Base-by-base conservation (phyloP, 2,329 filamentous ascomycete species). In the Fusarium decemcellulare region DNA sequence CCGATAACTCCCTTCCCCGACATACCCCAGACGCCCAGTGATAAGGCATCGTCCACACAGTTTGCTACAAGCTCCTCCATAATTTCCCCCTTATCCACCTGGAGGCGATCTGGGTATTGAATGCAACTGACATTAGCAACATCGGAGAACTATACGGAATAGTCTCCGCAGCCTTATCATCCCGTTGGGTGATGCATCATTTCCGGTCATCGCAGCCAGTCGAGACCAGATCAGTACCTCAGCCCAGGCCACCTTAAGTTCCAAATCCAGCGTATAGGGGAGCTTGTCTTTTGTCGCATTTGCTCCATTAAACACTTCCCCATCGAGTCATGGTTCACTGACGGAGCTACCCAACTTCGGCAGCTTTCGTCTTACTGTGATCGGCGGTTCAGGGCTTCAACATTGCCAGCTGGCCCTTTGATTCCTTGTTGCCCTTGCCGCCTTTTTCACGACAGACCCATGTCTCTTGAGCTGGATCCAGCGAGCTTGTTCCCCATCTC, bases 51-150 rank as follows among this genome's bases (percentile, higher is more conserved):
- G 47, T 54, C 50, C 48, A 34, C 55, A 57, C 23, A 37, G 53
- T 56, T 47, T 52, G 34, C 54, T 58, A 46, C 48, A 50, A 47
- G 53, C 64, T 52, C 67, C 63, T 67, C 57, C 62, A 61, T 71
- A 65, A 71, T 73, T 67, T 73, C 68, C 57, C 63, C 55, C 47
- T 58, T 53, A 68, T 54, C 72, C 72, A 68, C 67, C 42, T 37
- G 42, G 39, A 48, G 42, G 44, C 29, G 16, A 37, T 65, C 44
- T 57, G 50, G 57, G 32, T 61, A 68, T 62, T 43, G 44, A 48
- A 29, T 23, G 30, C 43, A 54, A 53, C 39, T 48, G 56, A 67
- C 57, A 64, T 57, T 48, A 57, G 60, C 14, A 59, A 40, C 54
- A 44, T 40, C 5, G 5, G 40, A 56, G 30, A 34, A 63, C 51